Evolutionary conservation across 306 rosid species (phyloP), one percentile per base, ranked within the genome.

Genomic region (Prosopis cineraria): DNA sequence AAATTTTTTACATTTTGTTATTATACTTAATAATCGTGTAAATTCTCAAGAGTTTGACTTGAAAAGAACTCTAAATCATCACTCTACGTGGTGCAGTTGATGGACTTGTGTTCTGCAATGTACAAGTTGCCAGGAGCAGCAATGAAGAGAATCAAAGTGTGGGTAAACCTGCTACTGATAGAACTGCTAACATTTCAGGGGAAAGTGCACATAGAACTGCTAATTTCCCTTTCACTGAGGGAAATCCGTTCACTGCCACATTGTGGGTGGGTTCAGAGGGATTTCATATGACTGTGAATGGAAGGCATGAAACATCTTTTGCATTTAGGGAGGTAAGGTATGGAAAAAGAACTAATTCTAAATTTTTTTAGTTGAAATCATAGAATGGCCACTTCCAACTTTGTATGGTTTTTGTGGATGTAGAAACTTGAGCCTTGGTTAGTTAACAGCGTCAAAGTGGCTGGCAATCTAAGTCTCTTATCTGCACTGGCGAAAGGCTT

Each of bases 391-490:
- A 50, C 52, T 73, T 73, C 79, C 67, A 78, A 70, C 81, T 39
- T 76, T 52, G 63, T 66, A 31, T 16, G 6, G 27, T 74, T 78
- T 69, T 78, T 43, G 52, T 82, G 66, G 53, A 78, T 86, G 93
- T 96, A 92, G 97, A 94, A 89, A 78, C 92, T 94, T 74, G 98
- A 92, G 74, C 98, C 97, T 8, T 94, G 98, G 95, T 84, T 82
- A 65, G 97, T 92, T 76, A 84, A 79, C 84, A 84, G 75, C 73
- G 79, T 92, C 80, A 88, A 87, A 82, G 90, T 89, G 65, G 74
- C 85, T 12, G 96, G 97, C 37, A 87, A 88, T 76, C 76, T 94
- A 78, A 84, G 77, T 82, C 68, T 90, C 48, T 83, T 94, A 74
- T 94, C 97, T n/a, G 85, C 85, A 68, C 81, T 94, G 78, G 98